Conservation (phyloP, 306 rosid species). For the Cotoneaster glaucophyllus region DNA sequence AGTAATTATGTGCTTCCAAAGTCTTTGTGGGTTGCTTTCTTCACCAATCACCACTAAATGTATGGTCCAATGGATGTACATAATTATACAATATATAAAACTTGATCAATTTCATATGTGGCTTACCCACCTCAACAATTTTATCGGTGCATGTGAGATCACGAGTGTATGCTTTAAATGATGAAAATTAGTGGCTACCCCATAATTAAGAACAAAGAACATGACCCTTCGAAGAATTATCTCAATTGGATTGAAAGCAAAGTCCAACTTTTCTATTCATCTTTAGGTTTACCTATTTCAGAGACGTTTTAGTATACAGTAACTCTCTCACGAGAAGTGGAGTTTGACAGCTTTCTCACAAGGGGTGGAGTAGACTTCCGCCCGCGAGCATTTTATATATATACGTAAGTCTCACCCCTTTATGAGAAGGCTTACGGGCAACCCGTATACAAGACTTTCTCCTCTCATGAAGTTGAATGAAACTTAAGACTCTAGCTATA, state of each 20-base stretch:
- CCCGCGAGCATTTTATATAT: too few species aligned
- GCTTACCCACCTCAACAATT: not conserved
- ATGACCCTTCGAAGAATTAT: not conserved
- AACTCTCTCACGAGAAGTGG: too few species aligned
- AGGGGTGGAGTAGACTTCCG: too few species aligned
- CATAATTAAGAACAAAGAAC: not conserved
- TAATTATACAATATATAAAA: not conserved
- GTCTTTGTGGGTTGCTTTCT: constrained; percentile 1
- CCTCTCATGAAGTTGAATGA: not conserved
- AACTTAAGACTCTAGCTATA: not conserved
- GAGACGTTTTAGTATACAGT: too few species aligned
- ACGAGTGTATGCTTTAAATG: not conserved
- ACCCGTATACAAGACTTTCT: not conserved
- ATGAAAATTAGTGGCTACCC: not conserved
- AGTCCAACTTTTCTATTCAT: not conserved
- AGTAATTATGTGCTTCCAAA: not conserved
- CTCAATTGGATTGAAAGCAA: not conserved
- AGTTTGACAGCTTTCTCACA: too few species aligned
- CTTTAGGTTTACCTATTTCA: too few species aligned
- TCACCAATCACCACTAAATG: not conserved
- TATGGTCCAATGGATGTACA: not conserved
- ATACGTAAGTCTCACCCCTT: too few species aligned
- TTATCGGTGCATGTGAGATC: not conserved
- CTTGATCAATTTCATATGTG: not conserved
- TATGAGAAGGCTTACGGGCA: too few species aligned